Percentiles rank a stretch among this genome's conserved stretches.
Conservation (phyloP, 345 rosid species). For the Gossypium stocksii region DNA sequence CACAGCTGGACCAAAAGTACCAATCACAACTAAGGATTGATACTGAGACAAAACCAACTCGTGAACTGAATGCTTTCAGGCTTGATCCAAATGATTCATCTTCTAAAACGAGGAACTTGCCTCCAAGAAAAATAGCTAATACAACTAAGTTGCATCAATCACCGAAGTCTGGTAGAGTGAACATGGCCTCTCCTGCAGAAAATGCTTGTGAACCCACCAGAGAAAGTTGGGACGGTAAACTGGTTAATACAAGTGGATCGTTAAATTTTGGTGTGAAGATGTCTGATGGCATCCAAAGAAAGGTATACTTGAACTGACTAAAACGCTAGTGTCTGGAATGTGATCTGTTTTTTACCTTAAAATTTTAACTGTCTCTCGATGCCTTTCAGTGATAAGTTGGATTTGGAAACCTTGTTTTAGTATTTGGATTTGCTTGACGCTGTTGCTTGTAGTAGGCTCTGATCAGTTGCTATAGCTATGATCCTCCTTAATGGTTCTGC, state of each 20-base stretch:
- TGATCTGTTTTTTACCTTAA: neutral
- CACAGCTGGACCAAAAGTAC: constrained; percentile 57
- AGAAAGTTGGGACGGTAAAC: constrained; percentile 64
- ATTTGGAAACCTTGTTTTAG: neutral
- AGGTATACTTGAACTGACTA: constrained; percentile 45
- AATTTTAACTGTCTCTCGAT: neutral
- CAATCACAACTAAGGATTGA: constrained; percentile 57
- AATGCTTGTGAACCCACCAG: constrained; percentile 51
- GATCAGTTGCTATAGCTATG: neutral
- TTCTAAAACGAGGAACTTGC: constrained; percentile 49
- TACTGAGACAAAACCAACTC: constrained; percentile 34
- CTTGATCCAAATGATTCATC: constrained; percentile 70
- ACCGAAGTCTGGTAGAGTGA: constrained; percentile 66
- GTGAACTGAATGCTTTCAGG: constrained; percentile 43
- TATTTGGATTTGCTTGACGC: neutral
- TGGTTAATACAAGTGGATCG: constrained; percentile 44
- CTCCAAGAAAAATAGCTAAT: constrained; percentile 62
- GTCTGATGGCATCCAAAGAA: constrained; percentile 75
- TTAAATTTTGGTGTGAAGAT: constrained; percentile 53
- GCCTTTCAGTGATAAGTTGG: neutral
- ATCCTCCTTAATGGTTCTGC: neutral
- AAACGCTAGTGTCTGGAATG: neutral
- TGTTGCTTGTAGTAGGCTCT: neutral
- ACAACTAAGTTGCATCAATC: constrained; percentile 61
- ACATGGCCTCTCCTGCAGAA: constrained; percentile 45